A percentile compares a stretch with the other conserved stretches of the same genome.
Conservation (phyloP, 805 yeast genomes). For the Candida tibetensis region DNA sequence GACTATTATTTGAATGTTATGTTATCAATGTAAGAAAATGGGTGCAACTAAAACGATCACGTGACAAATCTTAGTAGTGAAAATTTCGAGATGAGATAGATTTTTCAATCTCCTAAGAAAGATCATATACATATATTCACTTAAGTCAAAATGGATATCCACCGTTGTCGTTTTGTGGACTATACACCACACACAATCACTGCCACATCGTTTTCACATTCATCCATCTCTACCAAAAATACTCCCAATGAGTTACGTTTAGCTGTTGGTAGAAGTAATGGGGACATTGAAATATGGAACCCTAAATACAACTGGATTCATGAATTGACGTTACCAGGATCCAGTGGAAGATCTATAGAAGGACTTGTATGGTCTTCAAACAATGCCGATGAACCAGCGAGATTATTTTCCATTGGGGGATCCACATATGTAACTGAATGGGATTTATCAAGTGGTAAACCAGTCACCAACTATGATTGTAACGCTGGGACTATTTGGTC, state of each 20-base stretch:
- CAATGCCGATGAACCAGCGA: conserved; percentile 46
- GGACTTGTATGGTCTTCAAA: conserved; percentile 76
- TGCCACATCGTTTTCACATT: conserved; percentile 71
- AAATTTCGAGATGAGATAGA: conserved; percentile 10
- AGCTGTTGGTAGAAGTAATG: conserved; percentile 91
- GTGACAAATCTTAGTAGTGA: neutral
- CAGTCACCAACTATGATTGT: conserved; percentile 76
- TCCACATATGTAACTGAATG: conserved; percentile 90
- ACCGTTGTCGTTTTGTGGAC: conserved; percentile 90
- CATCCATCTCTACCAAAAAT: conserved; percentile 37
- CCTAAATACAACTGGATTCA: conserved; percentile 80
- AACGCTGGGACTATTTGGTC: conserved; percentile 96
- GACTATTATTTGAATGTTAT: too few species aligned
- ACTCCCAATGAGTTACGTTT: conserved; percentile 59
- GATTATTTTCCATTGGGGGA: conserved; percentile 92
- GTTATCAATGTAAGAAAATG: too few species aligned
- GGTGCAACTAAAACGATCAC: conserved; percentile 3
- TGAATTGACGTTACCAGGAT: conserved; percentile 70
- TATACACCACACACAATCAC: conserved; percentile 83
- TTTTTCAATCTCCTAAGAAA: conserved; percentile 7
- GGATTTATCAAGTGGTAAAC: conserved; percentile 74
- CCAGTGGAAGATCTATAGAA: conserved; percentile 81
- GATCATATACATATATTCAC: neutral
- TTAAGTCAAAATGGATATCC: conserved; percentile 58
- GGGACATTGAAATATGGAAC: conserved; percentile 95